Conservation (phyloP, 192 early-diverging fungal species). For the Podila verticillata region DNA sequence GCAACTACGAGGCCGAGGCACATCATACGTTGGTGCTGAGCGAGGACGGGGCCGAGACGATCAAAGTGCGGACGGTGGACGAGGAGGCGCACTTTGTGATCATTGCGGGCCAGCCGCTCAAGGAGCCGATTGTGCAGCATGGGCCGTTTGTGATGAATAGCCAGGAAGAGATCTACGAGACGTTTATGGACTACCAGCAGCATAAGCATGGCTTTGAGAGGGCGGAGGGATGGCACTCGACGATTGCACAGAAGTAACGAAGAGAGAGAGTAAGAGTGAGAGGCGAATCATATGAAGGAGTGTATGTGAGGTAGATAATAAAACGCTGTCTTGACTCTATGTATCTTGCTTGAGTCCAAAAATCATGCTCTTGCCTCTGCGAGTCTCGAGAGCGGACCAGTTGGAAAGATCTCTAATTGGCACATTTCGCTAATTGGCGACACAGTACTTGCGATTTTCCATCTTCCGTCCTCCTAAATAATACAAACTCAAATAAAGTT, state of each 20-base stretch:
- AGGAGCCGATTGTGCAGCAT: conserved; percentile 57
- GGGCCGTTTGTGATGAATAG: conserved; percentile 75
- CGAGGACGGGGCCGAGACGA: conserved; percentile 8
- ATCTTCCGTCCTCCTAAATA: too few relatives aligned
- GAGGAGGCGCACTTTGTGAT: conserved; percentile 43
- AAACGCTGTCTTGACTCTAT: too few relatives aligned
- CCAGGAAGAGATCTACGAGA: conserved; percentile 59
- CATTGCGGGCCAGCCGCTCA: conserved; percentile 53
- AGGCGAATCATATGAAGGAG: too few relatives aligned
- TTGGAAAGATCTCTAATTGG: too few relatives aligned
- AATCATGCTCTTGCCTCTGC: too few relatives aligned
- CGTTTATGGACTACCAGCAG: conserved; percentile 66
- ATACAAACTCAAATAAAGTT: too few relatives aligned
- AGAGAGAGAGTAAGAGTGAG: background rate
- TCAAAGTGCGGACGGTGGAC: conserved; percentile 9
- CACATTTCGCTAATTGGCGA: too few relatives aligned
- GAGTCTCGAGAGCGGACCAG: too few relatives aligned
- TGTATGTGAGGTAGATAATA: too few relatives aligned
- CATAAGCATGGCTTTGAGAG: conserved; percentile 73
- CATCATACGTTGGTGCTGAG: conserved; percentile 12
- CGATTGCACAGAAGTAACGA: conserved; percentile 28
- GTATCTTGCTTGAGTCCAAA: too few relatives aligned
- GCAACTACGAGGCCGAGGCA: conserved; percentile 47
- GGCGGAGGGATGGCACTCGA: conserved; percentile 55
- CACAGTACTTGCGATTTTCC: too few relatives aligned